Base-by-base conservation (phyloP, 495 filamentous ascomycete species). In the Trichoderma erinaceum region DNA sequence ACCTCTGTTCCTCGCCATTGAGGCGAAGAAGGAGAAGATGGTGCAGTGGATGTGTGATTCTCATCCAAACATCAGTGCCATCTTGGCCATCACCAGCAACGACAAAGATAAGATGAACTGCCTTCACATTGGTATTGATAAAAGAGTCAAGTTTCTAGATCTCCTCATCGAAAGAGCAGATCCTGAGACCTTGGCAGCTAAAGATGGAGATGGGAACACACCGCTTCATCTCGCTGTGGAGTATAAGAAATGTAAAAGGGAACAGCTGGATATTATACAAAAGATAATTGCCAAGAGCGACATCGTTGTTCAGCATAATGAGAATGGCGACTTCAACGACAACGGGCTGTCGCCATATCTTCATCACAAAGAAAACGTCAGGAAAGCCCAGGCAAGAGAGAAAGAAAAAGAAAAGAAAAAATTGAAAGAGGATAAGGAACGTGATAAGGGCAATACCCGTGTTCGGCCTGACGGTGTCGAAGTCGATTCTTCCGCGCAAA, bases 191-290 rank as follows among this genome's bases (percentile, higher is more conserved):
- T 46, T 76, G 23, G 72, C 72, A 18, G 56, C 56, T 35, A 64
- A 70, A 29, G 72, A 77, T 23, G 67, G 67, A 10, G 66, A 69
- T 25, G 75, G 73, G 2, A 68, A 71, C 63, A 75, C 75, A 10
- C 71, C 72, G 3, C 70, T 77, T 7, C 75, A 77, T 64, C 66
- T 71, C 13, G 73, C 75, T 7, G 75, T 76, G 32, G 71, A 75
- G 44, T 75, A 72, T 21, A 68, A 71, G 16, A 38, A 66, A 13
- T 76, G 72, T 46, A 68, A 65, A 50, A 67, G 66, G 15, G 67
- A 66, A 13, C 75, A 75, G 65, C 61, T 71, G 3, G 56, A 64
- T 8, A 70, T 75, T 25, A 69, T 75, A 12, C 63, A 71, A 35
- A 69, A 70, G 11, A 68, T 75, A 43, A 69, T 75, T 18, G 52